Percentiles rank a stretch among this genome's conserved stretches.
Conservation (phyloP, 306 rosid species). For the Corylus avellana region DNA sequence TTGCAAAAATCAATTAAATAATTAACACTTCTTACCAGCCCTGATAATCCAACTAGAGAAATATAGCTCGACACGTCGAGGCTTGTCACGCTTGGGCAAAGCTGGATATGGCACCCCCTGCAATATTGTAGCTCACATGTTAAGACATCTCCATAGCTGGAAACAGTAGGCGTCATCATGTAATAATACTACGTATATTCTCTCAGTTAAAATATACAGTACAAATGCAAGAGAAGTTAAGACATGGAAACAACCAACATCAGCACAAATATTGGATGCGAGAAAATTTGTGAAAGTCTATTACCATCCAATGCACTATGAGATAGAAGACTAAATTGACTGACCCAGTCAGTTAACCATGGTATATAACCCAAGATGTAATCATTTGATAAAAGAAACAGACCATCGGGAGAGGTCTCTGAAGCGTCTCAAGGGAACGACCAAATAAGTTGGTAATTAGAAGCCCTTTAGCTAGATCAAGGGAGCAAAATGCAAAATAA, state of each 20-base stretch:
- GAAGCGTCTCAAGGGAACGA: neutral
- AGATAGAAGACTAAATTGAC: too few species aligned
- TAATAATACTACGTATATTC: neutral
- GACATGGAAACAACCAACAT: neutral
- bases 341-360: neutral
- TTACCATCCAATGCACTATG: neutral
- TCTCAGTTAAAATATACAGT: neutral
- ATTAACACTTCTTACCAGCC: slow-evolving; percentile 61
- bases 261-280: neutral
- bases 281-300: too few species aligned
- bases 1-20: neutral
- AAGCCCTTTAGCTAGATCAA: neutral
- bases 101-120: slow-evolving; percentile 83
- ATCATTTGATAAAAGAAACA: neutral
- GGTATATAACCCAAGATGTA: neutral
- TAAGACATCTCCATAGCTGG: slow-evolving; percentile 12
- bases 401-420: neutral
- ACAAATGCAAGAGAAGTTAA: neutral
- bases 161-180: slow-evolving; percentile 1
- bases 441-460: neutral
- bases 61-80: slow-evolving; percentile 86
- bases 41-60: slow-evolving; percentile 94
- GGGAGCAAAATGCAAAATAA: neutral
- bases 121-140: slow-evolving; percentile 36
- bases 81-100: slow-evolving; percentile 90